phyloP scores from a whole-genome alignment of 768 basidiomycete species.

The Kwoniella europaea region DNA sequence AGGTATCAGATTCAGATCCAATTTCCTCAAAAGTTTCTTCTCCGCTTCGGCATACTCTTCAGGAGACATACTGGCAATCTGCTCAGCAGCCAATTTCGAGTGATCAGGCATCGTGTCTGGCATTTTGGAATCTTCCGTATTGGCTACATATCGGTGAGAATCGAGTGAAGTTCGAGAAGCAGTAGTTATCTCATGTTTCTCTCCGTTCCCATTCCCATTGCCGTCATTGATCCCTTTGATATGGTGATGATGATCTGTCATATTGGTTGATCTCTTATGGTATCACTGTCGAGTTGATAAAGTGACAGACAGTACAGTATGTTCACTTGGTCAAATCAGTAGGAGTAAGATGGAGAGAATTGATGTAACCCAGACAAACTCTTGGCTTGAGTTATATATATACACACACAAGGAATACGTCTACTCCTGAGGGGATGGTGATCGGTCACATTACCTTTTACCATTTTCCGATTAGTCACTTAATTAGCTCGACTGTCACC shows the following conservation, averaged over 20 bases:
- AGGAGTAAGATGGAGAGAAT: too few species aligned
- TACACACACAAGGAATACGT: too few species aligned
- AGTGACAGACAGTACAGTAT: too few species aligned
- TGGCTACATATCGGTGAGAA: constrained; percentile 17
- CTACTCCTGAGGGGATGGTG: too few species aligned
- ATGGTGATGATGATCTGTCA: background rate
- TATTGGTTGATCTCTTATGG: background rate
- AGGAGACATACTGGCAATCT: constrained; percentile 41
- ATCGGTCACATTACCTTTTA: too few species aligned
- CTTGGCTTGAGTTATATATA: too few species aligned
- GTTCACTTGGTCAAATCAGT: too few species aligned
- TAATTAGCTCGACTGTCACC: background rate
- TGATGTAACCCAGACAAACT: too few species aligned
- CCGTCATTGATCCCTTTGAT: background rate
- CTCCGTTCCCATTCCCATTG: background rate
- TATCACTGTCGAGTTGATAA: too few species aligned
- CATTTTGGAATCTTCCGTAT: constrained; percentile 19
- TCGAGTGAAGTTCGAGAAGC: constrained; percentile 9
- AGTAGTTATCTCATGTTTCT: constrained; percentile 4
- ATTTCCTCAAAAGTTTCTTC: constrained; percentile 48
- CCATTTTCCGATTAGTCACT: too few species aligned
- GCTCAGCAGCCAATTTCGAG: constrained; percentile 22
- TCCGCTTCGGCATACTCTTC: constrained; percentile 51
- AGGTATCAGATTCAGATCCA: constrained; percentile 54
- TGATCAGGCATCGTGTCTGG: constrained; percentile 37